phyloP scores from a whole-genome alignment of 179 eudicot species.

The Vitellaria paradoxa region DNA sequence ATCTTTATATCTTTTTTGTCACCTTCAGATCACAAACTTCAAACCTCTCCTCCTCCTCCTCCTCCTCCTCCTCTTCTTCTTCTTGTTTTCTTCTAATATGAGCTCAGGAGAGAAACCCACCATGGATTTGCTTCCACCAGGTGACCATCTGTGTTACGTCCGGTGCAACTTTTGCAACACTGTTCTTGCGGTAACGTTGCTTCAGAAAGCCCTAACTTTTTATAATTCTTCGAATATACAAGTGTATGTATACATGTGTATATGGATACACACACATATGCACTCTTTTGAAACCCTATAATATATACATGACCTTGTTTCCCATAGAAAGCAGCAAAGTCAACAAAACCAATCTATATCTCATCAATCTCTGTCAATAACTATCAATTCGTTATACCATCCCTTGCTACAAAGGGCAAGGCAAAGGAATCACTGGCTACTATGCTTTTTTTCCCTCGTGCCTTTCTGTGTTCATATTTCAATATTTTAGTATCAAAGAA shows the following conservation, averaged over 20 bases:
- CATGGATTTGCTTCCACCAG: constrained; percentile 52
- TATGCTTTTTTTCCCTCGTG: not conserved
- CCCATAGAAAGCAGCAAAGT: not conserved
- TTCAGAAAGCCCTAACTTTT: too few relatives aligned
- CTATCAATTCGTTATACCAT: not conserved
- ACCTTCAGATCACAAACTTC: not conserved
- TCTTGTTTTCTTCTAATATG: constrained; percentile 18
- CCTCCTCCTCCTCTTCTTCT: not conserved
- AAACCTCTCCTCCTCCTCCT: not conserved
- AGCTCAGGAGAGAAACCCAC: constrained; percentile 39
- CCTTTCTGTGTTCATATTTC: not conserved
- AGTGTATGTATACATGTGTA: too few relatives aligned
- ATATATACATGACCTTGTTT: not conserved
- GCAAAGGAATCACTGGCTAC: not conserved
- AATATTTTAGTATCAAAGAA: not conserved
- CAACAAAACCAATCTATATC: not conserved
- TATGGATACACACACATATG: not conserved
- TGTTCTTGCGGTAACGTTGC: constrained; percentile 63
- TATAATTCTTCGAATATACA: too few relatives aligned
- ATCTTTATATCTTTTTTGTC: not conserved
- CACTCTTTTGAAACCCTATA: not conserved
- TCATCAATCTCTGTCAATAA: constrained; percentile 8
- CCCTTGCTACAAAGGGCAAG: constrained; percentile 6
- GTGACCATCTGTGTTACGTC: constrained; percentile 81
- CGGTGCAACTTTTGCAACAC: constrained; percentile 86